Base-by-base conservation (phyloP, 805 yeast genomes). In the Candida montana region DNA sequence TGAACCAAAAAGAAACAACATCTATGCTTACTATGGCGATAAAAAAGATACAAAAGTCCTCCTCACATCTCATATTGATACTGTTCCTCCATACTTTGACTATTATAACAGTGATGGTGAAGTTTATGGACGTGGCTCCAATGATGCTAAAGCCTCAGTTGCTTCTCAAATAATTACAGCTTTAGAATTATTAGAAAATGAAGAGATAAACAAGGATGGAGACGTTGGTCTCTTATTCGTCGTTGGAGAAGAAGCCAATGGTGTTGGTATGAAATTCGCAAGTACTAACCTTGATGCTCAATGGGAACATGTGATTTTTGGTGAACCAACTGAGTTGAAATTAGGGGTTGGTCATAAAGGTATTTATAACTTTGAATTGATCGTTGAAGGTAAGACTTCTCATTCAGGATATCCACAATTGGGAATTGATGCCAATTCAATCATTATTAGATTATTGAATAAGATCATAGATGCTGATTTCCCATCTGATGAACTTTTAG, bases 301-400 rank as follows among this genome's bases (percentile, higher is more conserved):
- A 8, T 81, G 85, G 85, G 74, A 75, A 10, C 50, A 74, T 9
- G 88, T 73, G 13, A 69, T 83, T 24, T 82, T 81, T 61, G 89
- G 89, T 11, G 90, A 82, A 57, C 90, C 90, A 10, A 82, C 90
- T 0, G 87, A 81, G 49, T 65, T 73, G 54, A 79, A 76, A 51
- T 64, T 82, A 17, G 86, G 83, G 12, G 74, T 73, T 5, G 89
- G 88, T 11, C 90, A 82, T 54, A 82, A 82, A 58, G 87, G 87
- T 13, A 62, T 68, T 29, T 72, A 65, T 33, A 50, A 62, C 39
- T 69, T 72, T 28, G 54, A 63, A 5, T 45, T 78, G 20, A 45
- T 56, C 15, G 75, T 71, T n/a, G 49, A 54, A n/a, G 88, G 87
- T 4, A 65, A 68, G 41, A 74, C 85, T 2, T 63, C 78, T 4